Base-by-base conservation (phyloP, 2,329 filamentous ascomycete species). In the Fusarium sterilihyphosum region DNA sequence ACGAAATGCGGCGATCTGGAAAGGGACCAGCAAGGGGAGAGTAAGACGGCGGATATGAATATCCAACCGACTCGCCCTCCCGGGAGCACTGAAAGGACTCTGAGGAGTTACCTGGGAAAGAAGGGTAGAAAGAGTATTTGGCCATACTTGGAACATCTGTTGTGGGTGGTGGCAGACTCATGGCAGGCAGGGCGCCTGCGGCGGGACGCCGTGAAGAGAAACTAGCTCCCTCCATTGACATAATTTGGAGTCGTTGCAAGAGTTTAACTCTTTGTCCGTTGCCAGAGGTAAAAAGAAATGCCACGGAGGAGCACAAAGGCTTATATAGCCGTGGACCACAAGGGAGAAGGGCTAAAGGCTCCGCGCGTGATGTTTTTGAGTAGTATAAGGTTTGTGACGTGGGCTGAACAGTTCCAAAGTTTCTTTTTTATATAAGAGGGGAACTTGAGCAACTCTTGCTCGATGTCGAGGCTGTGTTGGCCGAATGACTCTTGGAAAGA, bases 91-190 rank as follows among this genome's bases (percentile, higher is more conserved):
- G 76, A 65, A 75, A 71, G 56, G 68, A 62, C 68, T 73, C 75
- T 61, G 70, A 59, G 59, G 75, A 70, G 70, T 71, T 72, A 72
- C 67, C 73, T 59, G 72, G 60, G 58, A 65, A 60, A 53, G 73
- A 49, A 73, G 73, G 66, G 68, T 72, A 77, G 61, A 74, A 56
- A 59, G 77, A 60, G 46, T 72, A 76, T 78, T 72, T 73, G 68
- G 73, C 53, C 81, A 80, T 81, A 82, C 82, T 82, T 80, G 82
- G 80, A 74, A 82, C 76, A 68, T 83, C 81, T 69, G 80, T 66
- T 56, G 77, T 81, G 31, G 82, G 82, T 52, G 81, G 81, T 61
- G 82, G 82, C 40, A 83, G 79, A 69, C 81, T 79, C 63, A 83
- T 83, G 44, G 81, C 70, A n/a, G 81, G 82, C 61, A 83, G 67